Evolutionary conservation across 2,329 filamentous ascomycete genomes (phyloP), one percentile per base, ranked within the genome.

Genomic region (Fusarium hostae): DNA sequence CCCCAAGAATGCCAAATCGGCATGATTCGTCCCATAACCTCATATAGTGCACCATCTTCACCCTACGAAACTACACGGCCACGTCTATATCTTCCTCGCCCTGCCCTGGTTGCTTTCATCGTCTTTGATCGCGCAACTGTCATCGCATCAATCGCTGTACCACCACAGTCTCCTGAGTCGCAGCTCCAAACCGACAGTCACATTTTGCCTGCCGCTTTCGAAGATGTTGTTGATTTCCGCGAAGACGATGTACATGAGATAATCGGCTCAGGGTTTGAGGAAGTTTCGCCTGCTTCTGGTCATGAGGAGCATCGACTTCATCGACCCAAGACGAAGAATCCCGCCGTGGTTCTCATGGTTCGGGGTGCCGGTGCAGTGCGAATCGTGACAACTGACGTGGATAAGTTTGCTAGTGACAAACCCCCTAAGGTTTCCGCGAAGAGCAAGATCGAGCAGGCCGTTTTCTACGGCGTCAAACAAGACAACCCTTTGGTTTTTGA

Each of bases 401-500:
- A 89, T 68, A 88, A 86, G 65, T 90, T 91, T 75, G 85, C 85
- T 16, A 88, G 87, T 68, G 86, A 88, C 57, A 81, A 83, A 58
- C 85, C 88, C 8, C 89, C 89, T 3, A 82, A 85, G 72, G 88
- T 97, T 20, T 95, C 93, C 2, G 92, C 94, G 10, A 96, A 94
- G 81, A 93, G 90, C 81, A 97, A 96, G 81, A 87, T 99, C 43
- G 94, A 98, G 78, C 95, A 99, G 82, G 95, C 95, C 5, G 92
- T 98, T 2, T 98, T 98, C 82, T 98, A 94, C 78, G 95, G 95
- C 4, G 90, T 89, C 51, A 90, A 93, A 78, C 87, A 91, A 68
- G 90, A 93, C 76, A 98, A 94, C 75, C 92, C 95, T n/a, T 83
- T 99, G n/a, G 90, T 94, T 68, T 94, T 99, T 75, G 89, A 91